Evolutionary conservation across 1,139 yeast genomes (phyloP).

Genomic region (Kurtzmaniella quercitrusa): DNA sequence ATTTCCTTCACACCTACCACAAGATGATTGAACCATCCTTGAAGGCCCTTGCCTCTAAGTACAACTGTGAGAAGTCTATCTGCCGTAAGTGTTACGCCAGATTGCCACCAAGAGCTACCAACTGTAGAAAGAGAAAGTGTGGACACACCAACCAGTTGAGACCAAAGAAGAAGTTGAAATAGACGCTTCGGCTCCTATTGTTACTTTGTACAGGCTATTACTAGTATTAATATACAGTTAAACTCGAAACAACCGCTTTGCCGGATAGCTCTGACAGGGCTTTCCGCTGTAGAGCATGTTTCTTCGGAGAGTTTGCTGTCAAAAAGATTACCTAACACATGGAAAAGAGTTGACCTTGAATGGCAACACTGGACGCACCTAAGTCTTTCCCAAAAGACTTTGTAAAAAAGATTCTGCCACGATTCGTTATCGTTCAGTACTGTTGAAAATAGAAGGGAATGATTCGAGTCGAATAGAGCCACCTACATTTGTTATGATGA

Average conservation of each 20-base stretch:
- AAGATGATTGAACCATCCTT: constrained; percentile 97
- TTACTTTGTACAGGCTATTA: constrained; percentile 2
- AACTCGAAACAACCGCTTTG: constrained; percentile 3
- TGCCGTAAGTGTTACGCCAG: constrained; percentile 99
- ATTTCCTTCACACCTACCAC: constrained; percentile 12
- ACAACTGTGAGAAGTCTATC: constrained; percentile 98
- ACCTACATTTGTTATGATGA: too few species aligned
- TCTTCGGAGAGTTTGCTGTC: neutral
- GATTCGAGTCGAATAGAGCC: too few species aligned
- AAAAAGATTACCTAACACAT: neutral
- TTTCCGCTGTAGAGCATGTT: constrained; percentile 1
- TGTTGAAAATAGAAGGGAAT: too few species aligned
- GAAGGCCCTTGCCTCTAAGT: constrained; percentile 98
- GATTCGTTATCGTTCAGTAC: too few species aligned
- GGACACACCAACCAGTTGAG: constrained; percentile 99
- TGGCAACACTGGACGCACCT: too few species aligned
- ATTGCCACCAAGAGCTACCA: constrained; percentile 99
- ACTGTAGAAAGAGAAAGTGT: constrained; percentile 99
- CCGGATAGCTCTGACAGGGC: neutral
- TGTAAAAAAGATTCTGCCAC: too few species aligned
- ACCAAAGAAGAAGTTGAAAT: constrained; percentile 99
- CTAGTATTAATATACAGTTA: constrained; percentile 8
- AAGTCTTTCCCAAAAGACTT: too few species aligned
- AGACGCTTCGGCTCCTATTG: constrained; percentile 39
- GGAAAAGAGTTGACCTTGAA: neutral